Evolutionary conservation across 306 rosid genomes (phyloP).

Genomic region (Hippophae tibetana): DNA sequence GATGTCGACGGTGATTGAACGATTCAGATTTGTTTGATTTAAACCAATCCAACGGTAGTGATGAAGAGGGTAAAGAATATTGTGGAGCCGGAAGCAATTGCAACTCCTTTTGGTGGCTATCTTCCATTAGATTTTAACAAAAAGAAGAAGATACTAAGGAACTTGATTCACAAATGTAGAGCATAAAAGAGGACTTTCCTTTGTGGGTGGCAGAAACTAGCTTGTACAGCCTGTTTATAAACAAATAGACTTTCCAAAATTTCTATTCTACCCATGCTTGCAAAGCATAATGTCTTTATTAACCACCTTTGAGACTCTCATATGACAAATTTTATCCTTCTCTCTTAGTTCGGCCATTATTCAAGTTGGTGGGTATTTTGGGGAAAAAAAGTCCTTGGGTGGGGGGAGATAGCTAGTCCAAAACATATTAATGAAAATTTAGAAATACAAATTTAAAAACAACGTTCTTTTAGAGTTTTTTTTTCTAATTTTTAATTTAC

Average conservation of each 20-base stretch:
- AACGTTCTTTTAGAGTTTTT: no score
- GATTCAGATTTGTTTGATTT: slow-evolving; percentile 40
- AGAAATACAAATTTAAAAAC: no score
- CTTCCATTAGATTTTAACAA: slow-evolving; percentile 41
- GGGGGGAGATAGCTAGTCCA: no score
- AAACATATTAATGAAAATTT: no score
- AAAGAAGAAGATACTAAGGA: not conserved
- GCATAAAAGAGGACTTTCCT: not conserved
- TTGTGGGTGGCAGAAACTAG: slow-evolving; percentile 17
- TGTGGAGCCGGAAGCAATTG: slow-evolving; percentile 66
- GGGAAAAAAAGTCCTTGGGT: not conserved
- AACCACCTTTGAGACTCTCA: not conserved
- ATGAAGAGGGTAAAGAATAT: slow-evolving; percentile 14
- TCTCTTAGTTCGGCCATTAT: not conserved
- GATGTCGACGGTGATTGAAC: not conserved
- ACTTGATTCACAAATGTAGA: not conserved
- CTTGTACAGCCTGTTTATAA: slow-evolving; percentile 32
- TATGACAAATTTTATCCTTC: not conserved
- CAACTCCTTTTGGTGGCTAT: slow-evolving; percentile 60
- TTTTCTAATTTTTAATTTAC: no score
- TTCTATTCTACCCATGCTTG: slow-evolving; percentile 26
- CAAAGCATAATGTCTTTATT: not conserved
- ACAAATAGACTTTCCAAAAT: slow-evolving; percentile 5
- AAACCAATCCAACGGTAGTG: slow-evolving; percentile 36
- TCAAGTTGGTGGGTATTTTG: not conserved